phyloP scores from a whole-genome alignment of 1,284 basidiomycete species.

The Trichosporon asahii region DNA sequence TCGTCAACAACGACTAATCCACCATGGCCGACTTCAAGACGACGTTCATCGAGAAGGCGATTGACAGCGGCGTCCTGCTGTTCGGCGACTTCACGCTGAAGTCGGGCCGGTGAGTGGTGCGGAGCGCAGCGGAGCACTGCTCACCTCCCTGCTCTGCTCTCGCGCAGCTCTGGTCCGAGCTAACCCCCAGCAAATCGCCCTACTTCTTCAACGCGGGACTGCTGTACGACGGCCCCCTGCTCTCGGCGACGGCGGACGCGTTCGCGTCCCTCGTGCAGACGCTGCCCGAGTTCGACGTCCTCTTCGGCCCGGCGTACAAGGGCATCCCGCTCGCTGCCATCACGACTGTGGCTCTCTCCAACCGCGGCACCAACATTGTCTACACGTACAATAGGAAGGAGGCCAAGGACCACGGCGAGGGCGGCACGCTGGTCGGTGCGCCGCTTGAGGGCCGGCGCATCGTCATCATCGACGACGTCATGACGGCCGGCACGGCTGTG shows the following conservation, averaged over 20 bases:
- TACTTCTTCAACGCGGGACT: constrained; percentile 97
- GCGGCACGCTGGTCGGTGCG: constrained; percentile 87
- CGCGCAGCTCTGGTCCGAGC: background rate
- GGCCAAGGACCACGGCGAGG: constrained; percentile 92
- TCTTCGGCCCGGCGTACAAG: constrained; percentile 98
- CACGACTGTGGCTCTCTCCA: constrained; percentile 68
- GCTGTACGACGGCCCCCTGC: constrained; percentile 77
- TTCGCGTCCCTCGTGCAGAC: constrained; percentile 64
- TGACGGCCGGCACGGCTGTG: constrained; percentile 92
- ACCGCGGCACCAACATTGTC: constrained; percentile 17
- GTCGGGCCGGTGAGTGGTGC: constrained; percentile 73
- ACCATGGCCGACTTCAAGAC: constrained; percentile 38
- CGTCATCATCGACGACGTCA: constrained; percentile 91
- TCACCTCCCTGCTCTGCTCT: background rate
- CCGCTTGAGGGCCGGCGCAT: constrained; percentile 78
- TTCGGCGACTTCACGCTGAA: constrained; percentile 90
- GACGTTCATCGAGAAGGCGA: constrained; percentile 51
- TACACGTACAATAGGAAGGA: constrained; percentile 93
- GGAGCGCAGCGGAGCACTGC: too few species aligned
- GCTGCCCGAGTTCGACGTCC: constrained; percentile 74
- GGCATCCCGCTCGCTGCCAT: constrained; percentile 91
- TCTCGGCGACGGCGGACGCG: constrained; percentile 75
- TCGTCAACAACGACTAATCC: background rate
- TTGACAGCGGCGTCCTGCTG: constrained; percentile 60
- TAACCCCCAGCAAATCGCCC: constrained; percentile 67